Conservation (phyloP, 148 eudicot species). For the Talinum fruticosum region DNA sequence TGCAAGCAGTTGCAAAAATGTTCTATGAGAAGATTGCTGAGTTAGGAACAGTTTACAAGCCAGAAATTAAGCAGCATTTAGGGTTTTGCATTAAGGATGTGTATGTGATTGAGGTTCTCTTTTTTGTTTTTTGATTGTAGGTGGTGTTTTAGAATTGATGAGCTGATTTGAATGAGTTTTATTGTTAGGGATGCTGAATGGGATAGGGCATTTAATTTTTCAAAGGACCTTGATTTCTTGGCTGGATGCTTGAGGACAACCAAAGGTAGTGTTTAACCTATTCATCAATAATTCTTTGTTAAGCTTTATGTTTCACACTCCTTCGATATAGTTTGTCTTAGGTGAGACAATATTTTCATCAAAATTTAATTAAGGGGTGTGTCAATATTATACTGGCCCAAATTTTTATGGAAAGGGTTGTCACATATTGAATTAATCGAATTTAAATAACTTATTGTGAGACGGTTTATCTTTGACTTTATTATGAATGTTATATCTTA, state of each 20-base stretch:
- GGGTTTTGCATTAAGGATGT: constrained; percentile 73
- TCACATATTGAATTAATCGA: too few relatives aligned
- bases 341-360: too few relatives aligned
- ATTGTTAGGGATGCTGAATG: constrained; percentile 56
- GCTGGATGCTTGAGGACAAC: constrained; percentile 41
- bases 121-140: background rate
- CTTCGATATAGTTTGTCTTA: too few relatives aligned
- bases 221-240: constrained; percentile 48
- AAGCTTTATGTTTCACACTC: too few relatives aligned
- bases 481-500: too few relatives aligned
- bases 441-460: too few relatives aligned
- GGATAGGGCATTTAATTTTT: constrained; percentile 69
- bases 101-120: constrained; percentile 49
- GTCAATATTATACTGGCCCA: too few relatives aligned
- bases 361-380: too few relatives aligned
- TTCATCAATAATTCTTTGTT: too few relatives aligned
- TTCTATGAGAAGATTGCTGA: constrained; percentile 48
- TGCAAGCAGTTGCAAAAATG: constrained; percentile 38
- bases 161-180: background rate
- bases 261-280: constrained; percentile 38
- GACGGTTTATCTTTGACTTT: too few relatives aligned
- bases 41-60: constrained; percentile 45
- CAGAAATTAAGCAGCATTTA: constrained; percentile 44
- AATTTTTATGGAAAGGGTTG: too few relatives aligned
- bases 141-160: background rate